phyloP scores from a whole-genome alignment of 345 rosid species.

The Linum tenue region DNA sequence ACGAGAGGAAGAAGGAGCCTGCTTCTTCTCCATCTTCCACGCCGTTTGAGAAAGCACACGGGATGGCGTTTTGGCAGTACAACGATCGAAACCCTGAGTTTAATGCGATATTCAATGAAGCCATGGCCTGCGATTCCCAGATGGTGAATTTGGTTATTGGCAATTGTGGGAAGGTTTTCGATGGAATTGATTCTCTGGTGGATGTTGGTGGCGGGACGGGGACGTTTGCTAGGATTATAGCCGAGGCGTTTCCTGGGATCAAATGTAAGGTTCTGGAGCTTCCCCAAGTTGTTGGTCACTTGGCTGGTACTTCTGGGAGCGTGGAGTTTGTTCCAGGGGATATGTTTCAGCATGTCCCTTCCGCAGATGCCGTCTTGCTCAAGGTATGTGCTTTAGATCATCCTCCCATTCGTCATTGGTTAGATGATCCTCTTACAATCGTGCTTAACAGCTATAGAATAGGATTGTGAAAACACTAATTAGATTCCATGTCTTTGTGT shows the following conservation, averaged over 20 bases:
- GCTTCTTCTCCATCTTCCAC: not conserved
- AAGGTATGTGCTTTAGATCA: constrained; percentile 11
- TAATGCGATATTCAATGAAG: constrained; percentile 12
- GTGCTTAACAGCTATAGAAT: too few relatives aligned
- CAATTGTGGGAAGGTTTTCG: constrained; percentile 9
- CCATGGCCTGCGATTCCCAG: constrained; percentile 19
- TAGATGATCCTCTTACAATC: too few relatives aligned
- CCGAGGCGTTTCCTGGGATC: constrained; percentile 12
- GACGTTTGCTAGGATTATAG: constrained; percentile 11
- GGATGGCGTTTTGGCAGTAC: constrained; percentile 17
- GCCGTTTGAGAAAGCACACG: constrained; percentile 10
- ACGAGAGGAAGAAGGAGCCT: not conserved
- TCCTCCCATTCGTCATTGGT: too few relatives aligned
- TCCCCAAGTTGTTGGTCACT: constrained; percentile 16
- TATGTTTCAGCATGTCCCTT: constrained; percentile 21
- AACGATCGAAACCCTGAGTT: constrained; percentile 6
- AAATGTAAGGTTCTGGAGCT: constrained; percentile 16
- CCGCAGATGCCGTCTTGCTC: constrained; percentile 16
- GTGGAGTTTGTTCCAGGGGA: constrained; percentile 19
- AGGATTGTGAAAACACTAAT: too few relatives aligned
- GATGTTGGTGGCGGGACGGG: constrained; percentile 24
- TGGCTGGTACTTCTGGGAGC: constrained; percentile 9
- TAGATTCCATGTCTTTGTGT: too few relatives aligned
- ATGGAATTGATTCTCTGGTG: constrained; percentile 15
- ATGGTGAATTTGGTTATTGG: constrained; percentile 10